phyloP scores from a whole-genome alignment of 371 early-diverging fungal genomes.

The Haplosporangium sp. region DNA sequence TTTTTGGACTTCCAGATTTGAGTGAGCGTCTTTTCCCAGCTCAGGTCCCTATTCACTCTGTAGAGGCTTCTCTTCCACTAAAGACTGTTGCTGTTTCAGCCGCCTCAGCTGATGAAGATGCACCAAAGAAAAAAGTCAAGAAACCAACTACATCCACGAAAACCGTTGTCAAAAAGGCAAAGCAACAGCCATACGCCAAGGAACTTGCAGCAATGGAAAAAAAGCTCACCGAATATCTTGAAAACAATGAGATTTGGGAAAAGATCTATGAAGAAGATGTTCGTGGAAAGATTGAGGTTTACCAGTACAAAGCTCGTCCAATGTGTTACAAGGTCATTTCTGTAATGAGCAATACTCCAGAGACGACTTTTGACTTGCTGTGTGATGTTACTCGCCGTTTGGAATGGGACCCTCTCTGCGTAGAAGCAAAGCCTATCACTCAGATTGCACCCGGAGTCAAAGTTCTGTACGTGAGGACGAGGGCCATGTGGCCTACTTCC shows the following conservation, averaged over 20 bases:
- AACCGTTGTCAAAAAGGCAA: constrained; percentile 11
- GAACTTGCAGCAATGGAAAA: constrained; percentile 52
- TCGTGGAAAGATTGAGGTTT: constrained; percentile 54
- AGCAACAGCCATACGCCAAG: constrained; percentile 36
- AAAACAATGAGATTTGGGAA: constrained; percentile 56
- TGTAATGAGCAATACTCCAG: constrained; percentile 56
- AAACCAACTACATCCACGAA: constrained; percentile 5
- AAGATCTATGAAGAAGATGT: constrained; percentile 53
- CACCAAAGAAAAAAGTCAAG: constrained; percentile 21
- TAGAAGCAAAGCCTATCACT: constrained; percentile 58
- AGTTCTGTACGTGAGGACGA: constrained; percentile 66
- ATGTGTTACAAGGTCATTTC: constrained; percentile 66
- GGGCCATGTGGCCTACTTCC: constrained; percentile 70
- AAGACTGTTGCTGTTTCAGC: constrained; percentile 23
- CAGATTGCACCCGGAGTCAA: constrained; percentile 54
- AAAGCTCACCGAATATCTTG: constrained; percentile 44
- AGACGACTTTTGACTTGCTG: constrained; percentile 65
- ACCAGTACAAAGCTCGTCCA: constrained; percentile 59
- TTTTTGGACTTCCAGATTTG: constrained; percentile 40
- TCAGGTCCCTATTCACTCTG: constrained; percentile 11
- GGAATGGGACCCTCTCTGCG: constrained; percentile 70
- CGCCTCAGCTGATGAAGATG: not conserved
- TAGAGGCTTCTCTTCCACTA: constrained; percentile 15
- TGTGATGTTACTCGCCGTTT: constrained; percentile 58
- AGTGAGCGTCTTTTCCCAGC: constrained; percentile 32